These are phyloP conservation scores for Kwoniella botswanensis DNA, from an alignment of 768 basidiomycete species.

Conservation along the genomic window DNA sequence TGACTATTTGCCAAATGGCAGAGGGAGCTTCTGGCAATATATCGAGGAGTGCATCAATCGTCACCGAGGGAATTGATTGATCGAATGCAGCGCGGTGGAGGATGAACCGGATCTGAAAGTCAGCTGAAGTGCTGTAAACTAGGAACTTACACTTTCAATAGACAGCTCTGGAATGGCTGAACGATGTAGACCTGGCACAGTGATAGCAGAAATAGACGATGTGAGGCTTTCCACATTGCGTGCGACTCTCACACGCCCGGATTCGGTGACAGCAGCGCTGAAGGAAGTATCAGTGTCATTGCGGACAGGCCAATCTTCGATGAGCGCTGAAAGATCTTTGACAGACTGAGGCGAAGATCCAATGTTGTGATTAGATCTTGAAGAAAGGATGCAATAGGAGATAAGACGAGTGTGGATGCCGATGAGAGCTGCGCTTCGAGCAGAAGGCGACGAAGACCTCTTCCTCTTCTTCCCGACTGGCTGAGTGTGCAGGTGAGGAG, in stretches of 20 bases:
- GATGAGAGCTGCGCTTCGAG: conserved; percentile 1
- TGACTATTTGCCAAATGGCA: conserved; percentile 12
- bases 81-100: conserved; percentile 15
- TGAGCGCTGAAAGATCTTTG: background rate
- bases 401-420: conserved; percentile 13
- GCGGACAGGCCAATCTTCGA: background rate
- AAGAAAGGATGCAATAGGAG: background rate
- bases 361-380: background rate
- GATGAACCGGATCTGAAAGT: conserved; percentile 10
- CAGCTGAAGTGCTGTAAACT: background rate
- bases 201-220: background rate
- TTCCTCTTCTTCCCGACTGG: conserved; percentile 18
- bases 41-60: conserved; percentile 4
- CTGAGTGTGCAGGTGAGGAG: background rate
- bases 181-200: background rate
- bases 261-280: background rate
- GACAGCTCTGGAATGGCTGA: background rate
- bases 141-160: conserved; percentile 10
- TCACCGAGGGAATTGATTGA: background rate
- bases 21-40: background rate
- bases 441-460: background rate
- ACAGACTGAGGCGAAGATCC: background rate
- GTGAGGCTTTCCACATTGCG: background rate
- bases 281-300: background rate
- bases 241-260: conserved; percentile 8